Evolutionary conservation across 345 rosid species (phyloP), one percentile per base, ranked within the genome.

Genomic region (rapeseed (Brassica napus)): DNA sequence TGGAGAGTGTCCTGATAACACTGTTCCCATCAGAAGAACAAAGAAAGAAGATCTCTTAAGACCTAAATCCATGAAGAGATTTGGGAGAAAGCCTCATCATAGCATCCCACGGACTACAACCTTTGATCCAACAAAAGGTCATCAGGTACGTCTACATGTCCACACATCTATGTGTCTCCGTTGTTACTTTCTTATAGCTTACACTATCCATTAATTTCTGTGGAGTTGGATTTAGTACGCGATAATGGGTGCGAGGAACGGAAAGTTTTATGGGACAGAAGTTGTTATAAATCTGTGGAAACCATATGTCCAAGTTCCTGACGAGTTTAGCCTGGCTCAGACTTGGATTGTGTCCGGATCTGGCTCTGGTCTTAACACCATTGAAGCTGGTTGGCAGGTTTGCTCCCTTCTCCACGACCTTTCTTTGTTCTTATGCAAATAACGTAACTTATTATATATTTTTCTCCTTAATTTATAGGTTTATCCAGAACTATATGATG

Each of bases 351-450:
- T 86, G 28, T 89, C 91, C 69, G 90, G 91, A 55, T 77, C 82
- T 37, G 86, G 87, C 63, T 58, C 75, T 21, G 86, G 64, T 83
- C 88, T 88, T 77, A 89, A 86, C 62, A 86, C 85, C 69, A 86
- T 89, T 72, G 94, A 89, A 83, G 94, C 88, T 71, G 91, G 94
- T 68, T 89, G 90, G 94, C 94, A 89, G 91, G 87, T 85, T 62
- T 69, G 16, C 23, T 74, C 60, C 39, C 31, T 69, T 75, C 70
- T 68, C 30, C n/a, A 35, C 42, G 34, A 24, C 31, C 37, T 69
- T 6, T 79, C 9, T 55, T 35, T 30, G 16, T 26, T 57, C 6
- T 57, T 28, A 6, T n/a, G 14, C 28, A 66, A 52, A 1, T 4
- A 18, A 42, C 11, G 34, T 5, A 75, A 4, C 65, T 37, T 24